These are phyloP conservation scores for Pinus taeda DNA, from an alignment of 75 land plant genomes.

Conservation along the genomic window DNA sequence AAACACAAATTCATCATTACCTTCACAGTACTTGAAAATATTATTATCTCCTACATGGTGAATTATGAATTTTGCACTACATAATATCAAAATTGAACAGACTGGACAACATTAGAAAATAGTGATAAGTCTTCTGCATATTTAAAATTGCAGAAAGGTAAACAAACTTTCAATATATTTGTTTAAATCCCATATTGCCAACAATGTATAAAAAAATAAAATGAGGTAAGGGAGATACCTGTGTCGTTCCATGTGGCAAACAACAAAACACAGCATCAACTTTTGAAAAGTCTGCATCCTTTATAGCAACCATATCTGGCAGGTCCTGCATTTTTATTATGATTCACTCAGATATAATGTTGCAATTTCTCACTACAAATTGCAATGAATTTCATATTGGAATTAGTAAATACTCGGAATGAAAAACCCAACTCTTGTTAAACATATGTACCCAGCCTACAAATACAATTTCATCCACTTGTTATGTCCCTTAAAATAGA, in stretches of 20 bases:
- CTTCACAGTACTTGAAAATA: constrained; percentile 62
- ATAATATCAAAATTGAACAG: neutral
- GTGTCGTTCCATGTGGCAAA: constrained; percentile 98
- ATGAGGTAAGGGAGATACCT: constrained; percentile 30
- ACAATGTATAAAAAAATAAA: neutral
- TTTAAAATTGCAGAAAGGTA: too few relatives aligned
- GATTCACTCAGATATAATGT: constrained; percentile 1
- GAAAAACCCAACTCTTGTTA: neutral
- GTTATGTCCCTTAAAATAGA: too few relatives aligned
- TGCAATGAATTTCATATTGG: neutral
- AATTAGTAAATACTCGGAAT: neutral
- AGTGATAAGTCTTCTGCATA: too few relatives aligned
- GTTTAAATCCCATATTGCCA: neutral
- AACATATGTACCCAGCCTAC: neutral
- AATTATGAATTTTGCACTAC: neutral
- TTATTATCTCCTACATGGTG: constrained; percentile 53
- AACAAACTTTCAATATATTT: neutral
- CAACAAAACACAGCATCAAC: constrained; percentile 98
- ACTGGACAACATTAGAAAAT: neutral
- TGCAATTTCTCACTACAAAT: neutral
- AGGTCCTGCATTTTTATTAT: constrained; percentile 48
- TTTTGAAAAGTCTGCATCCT: constrained; percentile 92
- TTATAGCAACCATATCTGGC: constrained; percentile 81
- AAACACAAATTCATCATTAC: constrained; percentile 40
- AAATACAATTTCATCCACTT: neutral